Percentiles rank a stretch among this genome's conserved stretches.
Conservation (phyloP, 768 basidiomycete species). For the Auriscalpium orientale region DNA sequence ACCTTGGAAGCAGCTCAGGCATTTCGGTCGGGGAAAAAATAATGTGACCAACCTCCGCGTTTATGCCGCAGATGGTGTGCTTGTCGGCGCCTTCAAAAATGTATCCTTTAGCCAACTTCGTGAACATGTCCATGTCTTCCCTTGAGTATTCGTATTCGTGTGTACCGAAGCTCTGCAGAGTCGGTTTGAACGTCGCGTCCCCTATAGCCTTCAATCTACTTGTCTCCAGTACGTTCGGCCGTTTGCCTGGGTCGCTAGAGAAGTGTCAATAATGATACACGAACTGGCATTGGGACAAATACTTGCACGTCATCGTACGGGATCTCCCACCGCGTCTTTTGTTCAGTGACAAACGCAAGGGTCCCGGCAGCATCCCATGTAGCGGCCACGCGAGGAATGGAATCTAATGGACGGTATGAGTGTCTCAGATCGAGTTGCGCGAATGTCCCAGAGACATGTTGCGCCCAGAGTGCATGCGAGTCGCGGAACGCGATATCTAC, state of each 20-base stretch:
- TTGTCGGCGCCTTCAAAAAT: slow-evolving; percentile 43
- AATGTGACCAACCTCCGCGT: slow-evolving; percentile 42
- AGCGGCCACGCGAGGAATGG: slow-evolving; percentile 52
- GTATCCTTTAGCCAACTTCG: slow-evolving; percentile 57
- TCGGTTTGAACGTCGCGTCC: slow-evolving; percentile 43
- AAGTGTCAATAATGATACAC: background rate
- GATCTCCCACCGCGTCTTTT: slow-evolving; percentile 45
- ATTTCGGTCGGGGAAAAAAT: background rate
- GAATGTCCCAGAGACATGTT: slow-evolving; percentile 70
- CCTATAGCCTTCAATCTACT: slow-evolving; percentile 59
- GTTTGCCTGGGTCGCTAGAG: slow-evolving; percentile 27
- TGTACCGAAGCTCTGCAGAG: slow-evolving; percentile 51
- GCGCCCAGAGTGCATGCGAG: slow-evolving; percentile 65
- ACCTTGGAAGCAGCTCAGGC: slow-evolving; percentile 11
- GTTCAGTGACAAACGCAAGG: slow-evolving; percentile 59
- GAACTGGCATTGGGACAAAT: background rate
- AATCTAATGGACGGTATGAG: slow-evolving; percentile 55
- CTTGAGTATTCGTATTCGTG: slow-evolving; percentile 29
- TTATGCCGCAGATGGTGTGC: slow-evolving; percentile 43
- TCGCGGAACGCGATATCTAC: slow-evolving; percentile 64
- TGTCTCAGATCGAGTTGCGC: slow-evolving; percentile 71
- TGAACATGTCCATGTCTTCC: slow-evolving; percentile 44
- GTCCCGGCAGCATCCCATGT: slow-evolving; percentile 63
- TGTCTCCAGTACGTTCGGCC: slow-evolving; percentile 17
- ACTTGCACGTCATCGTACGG: slow-evolving; percentile 79